These are phyloP conservation scores for Acer saccharum DNA, from an alignment of 345 rosid genomes.

Conservation along the genomic window DNA sequence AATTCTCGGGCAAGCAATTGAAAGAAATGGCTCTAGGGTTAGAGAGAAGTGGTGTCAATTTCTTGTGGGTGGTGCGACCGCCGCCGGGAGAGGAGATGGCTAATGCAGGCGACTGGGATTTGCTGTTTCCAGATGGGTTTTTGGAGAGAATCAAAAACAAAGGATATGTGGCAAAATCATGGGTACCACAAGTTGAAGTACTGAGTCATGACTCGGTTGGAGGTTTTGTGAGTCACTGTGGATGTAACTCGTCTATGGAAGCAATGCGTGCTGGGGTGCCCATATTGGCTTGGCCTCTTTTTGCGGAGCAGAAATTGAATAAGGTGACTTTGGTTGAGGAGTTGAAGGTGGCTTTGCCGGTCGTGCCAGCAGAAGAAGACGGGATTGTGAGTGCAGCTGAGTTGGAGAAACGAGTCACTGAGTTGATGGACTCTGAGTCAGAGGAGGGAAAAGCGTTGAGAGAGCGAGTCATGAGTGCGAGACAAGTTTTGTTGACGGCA, in stretches of 20 bases:
- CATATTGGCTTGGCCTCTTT: conserved; percentile 25
- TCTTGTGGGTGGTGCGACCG: conserved; percentile 31
- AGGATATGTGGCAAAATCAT: conserved; percentile 17
- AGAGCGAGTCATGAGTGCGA: background rate
- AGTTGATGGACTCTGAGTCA: conserved; percentile 13
- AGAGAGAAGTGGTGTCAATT: conserved; percentile 23
- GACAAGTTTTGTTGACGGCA: background rate
- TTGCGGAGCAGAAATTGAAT: conserved; percentile 21
- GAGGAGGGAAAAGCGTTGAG: conserved; percentile 9
- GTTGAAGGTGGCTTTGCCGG: conserved; percentile 10
- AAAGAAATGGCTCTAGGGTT: conserved; percentile 26
- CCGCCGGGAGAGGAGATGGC: background rate
- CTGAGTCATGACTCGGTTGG: conserved; percentile 20
- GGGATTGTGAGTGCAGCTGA: conserved; percentile 14
- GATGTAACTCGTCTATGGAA: conserved; percentile 32
- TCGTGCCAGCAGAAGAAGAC: background rate
- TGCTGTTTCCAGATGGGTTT: conserved; percentile 22
- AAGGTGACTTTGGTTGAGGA: conserved; percentile 18
- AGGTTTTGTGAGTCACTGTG: conserved; percentile 30
- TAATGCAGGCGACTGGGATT: background rate
- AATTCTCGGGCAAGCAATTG: conserved; percentile 12
- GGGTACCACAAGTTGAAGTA: conserved; percentile 28
- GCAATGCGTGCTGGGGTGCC: conserved; percentile 24
- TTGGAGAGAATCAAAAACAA: conserved; percentile 18
- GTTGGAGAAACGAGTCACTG: conserved; percentile 16